Conservation (phyloP, 2,329 filamentous ascomycete genomes). For the Apiospora koreana region DNA sequence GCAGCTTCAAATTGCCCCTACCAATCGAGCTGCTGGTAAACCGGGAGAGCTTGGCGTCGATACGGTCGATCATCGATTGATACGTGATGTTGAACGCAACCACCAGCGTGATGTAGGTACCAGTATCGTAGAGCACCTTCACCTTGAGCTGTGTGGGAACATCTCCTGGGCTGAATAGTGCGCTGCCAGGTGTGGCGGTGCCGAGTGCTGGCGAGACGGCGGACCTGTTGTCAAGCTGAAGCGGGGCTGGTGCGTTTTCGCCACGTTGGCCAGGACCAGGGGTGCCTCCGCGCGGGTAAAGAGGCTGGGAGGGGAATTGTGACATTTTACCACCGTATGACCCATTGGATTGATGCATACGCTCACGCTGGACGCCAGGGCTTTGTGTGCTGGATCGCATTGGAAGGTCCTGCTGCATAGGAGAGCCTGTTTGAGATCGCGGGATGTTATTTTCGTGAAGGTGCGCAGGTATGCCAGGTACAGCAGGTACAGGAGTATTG, state of each 20-base stretch:
- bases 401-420: slow-evolving; percentile 66
- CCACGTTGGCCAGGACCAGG: slow-evolving; percentile 29
- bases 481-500: slow-evolving; percentile 62
- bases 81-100: slow-evolving; percentile 95
- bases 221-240: slow-evolving; percentile 40
- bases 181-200: slow-evolving; percentile 33
- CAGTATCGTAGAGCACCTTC: slow-evolving; percentile 84
- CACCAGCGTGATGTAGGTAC: slow-evolving; percentile 92
- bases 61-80: slow-evolving; percentile 89
- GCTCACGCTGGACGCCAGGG: slow-evolving; percentile 66
- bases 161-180: slow-evolving; percentile 49
- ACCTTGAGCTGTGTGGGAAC: slow-evolving; percentile 84
- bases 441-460: slow-evolving; percentile 66
- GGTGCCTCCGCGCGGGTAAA: slow-evolving; percentile 50
- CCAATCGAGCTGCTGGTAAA: slow-evolving; percentile 84
- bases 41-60: slow-evolving; percentile 89
- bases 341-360: slow-evolving; percentile 50
- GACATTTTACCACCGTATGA: slow-evolving; percentile 54
- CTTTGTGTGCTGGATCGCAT: slow-evolving; percentile 71
- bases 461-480: slow-evolving; percentile 76
- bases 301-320: slow-evolving; percentile 57
- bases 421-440: slow-evolving; percentile 81
- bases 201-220: slow-evolving; percentile 50
- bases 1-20: slow-evolving; percentile 79
- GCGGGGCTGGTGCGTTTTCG: slow-evolving; percentile 32